Conservation (phyloP, 2,329 filamentous ascomycete genomes). For the Clarireedia monteithiana region DNA sequence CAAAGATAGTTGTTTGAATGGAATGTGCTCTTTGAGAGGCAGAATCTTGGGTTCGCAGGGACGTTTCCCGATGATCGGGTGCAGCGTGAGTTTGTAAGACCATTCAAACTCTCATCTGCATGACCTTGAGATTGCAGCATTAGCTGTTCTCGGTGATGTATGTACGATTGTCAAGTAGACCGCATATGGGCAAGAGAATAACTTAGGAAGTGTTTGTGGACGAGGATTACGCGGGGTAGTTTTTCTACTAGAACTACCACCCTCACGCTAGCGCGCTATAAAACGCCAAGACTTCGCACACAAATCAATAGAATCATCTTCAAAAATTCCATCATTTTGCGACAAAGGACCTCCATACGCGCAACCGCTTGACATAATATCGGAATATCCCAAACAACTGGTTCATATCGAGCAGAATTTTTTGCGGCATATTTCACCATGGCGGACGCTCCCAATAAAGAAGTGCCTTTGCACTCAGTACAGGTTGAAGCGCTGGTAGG, state of each 20-base stretch:
- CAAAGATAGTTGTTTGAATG: no score
- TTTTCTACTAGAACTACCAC: neutral
- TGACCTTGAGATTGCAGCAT: no score
- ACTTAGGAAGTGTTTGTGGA: neutral
- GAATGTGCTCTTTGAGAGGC: no score
- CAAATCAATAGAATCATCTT: slow-evolving; percentile 8
- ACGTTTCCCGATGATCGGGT: no score
- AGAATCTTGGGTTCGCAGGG: no score
- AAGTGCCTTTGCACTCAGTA: slow-evolving; percentile 72
- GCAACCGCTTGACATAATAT: slow-evolving; percentile 1
- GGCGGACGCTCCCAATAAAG: slow-evolving; percentile 50
- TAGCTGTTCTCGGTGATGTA: no score
- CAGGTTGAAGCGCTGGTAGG: slow-evolving; percentile 91
- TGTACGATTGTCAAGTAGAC: no score
- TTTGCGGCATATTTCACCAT: slow-evolving; percentile 34
- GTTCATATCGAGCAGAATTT: neutral
- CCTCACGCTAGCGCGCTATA: neutral
- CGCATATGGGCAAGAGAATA: neutral
- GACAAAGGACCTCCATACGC: slow-evolving; percentile 6
- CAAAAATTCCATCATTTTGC: slow-evolving; percentile 9
- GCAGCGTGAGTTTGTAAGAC: no score
- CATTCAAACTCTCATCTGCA: no score
- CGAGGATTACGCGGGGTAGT: slow-evolving; percentile 6
- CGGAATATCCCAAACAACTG: neutral
- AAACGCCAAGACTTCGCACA: slow-evolving; percentile 10